These are phyloP conservation scores for Aspergillus carbonarius DNA, from an alignment of 2,329 filamentous ascomycete species.

Conservation along the genomic window DNA sequence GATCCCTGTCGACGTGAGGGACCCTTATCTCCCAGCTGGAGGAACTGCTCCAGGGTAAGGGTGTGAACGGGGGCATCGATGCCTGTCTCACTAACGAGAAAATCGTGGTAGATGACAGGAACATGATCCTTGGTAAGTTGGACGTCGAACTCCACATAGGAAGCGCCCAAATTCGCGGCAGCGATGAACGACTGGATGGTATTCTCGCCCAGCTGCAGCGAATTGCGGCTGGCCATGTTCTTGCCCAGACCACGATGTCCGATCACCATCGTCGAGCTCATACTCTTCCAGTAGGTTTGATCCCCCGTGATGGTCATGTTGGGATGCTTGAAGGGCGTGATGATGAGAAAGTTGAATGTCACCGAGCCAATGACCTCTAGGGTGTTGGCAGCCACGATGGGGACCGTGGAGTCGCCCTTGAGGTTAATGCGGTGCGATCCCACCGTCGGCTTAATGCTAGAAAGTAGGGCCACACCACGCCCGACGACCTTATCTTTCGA, in stretches of 20 bases:
- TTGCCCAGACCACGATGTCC: slow-evolving; percentile 79
- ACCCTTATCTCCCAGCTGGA: slow-evolving; percentile 71
- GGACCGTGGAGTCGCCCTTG: slow-evolving; percentile 88
- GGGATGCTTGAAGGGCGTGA: slow-evolving; percentile 90
- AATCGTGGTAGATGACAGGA: slow-evolving; percentile 98
- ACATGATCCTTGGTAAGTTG: slow-evolving; percentile 99
- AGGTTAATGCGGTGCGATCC: slow-evolving; percentile 86
- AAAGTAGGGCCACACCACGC: slow-evolving; percentile 82
- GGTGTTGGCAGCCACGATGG: slow-evolving; percentile 77
- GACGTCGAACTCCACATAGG: slow-evolving; percentile 76
- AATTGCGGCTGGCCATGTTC: slow-evolving; percentile 79
- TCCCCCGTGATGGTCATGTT: slow-evolving; percentile 89
- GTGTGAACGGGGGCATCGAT: slow-evolving; percentile 96
- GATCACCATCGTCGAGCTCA: slow-evolving; percentile 81
- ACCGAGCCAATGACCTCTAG: slow-evolving; percentile 91
- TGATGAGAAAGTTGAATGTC: slow-evolving; percentile 94
- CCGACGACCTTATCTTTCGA: slow-evolving; percentile 78
- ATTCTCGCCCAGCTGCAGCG: slow-evolving; percentile 92
- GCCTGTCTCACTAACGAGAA: slow-evolving; percentile 94
- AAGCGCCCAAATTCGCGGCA: slow-evolving; percentile 84
- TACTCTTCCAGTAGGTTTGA: slow-evolving; percentile 95
- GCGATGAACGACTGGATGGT: slow-evolving; percentile 94
- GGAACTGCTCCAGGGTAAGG: slow-evolving; percentile 84
- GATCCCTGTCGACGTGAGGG: slow-evolving; percentile 49
- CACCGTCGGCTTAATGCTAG: slow-evolving; percentile 77